These are phyloP conservation scores for Pholiota microspora DNA, from an alignment of 768 basidiomycete genomes.

Conservation along the genomic window DNA sequence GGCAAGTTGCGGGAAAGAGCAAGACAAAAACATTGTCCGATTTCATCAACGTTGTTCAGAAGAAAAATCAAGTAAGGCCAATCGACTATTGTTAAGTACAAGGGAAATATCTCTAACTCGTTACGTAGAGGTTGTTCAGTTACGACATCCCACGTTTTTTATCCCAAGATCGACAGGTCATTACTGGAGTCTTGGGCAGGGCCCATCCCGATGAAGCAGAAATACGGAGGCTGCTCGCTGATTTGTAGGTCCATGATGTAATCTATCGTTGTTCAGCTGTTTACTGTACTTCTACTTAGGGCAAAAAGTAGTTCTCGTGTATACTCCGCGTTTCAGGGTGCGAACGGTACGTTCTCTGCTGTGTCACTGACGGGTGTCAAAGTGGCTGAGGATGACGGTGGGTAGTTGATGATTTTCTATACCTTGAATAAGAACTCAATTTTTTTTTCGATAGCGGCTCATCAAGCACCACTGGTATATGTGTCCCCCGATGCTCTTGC, in stretches of 20 bases:
- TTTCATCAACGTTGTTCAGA: constrained; percentile 49
- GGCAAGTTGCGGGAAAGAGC: constrained; percentile 55
- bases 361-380: constrained; percentile 17
- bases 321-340: constrained; percentile 16
- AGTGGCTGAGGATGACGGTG: constrained; percentile 9
- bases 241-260: constrained; percentile 48
- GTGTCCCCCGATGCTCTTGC: constrained; percentile 21
- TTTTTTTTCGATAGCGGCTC: not conserved
- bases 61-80: constrained; percentile 40
- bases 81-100: not conserved
- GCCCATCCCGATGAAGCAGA: constrained; percentile 40
- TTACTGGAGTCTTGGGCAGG: constrained; percentile 55
- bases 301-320: constrained; percentile 22
- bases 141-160: constrained; percentile 40
- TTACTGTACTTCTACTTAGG: constrained; percentile 24
- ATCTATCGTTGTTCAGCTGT: no score
- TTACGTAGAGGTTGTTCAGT: constrained; percentile 40
- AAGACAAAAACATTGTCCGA: constrained; percentile 51
- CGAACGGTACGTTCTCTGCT: constrained; percentile 15
- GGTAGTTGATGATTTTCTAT: not conserved
- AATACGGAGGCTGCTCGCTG: constrained; percentile 36
- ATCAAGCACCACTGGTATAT: constrained; percentile 16
- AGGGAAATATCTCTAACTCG: not conserved
- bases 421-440: not conserved
- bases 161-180: constrained; percentile 39